Conservation (phyloP, 2,329 filamentous ascomycete genomes). For the Thelonectria rubi region DNA sequence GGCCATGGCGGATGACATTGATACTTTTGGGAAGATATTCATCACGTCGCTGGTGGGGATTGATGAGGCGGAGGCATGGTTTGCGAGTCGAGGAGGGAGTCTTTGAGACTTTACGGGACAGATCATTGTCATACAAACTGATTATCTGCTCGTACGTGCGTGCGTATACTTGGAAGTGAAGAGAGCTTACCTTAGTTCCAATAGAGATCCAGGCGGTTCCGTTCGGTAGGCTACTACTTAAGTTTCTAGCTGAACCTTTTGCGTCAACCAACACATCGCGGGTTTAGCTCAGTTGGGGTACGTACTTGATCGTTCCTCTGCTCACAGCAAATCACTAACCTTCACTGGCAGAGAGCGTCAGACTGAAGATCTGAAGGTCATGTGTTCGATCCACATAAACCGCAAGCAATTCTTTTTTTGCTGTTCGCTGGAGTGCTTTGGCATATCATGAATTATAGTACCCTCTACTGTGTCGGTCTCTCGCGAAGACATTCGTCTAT, state of each 20-base stretch:
- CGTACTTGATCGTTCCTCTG: slow-evolving; percentile 30
- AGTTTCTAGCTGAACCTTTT: fast-evolving
- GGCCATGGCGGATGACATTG: slow-evolving; percentile 53
- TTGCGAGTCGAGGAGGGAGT: slow-evolving; percentile 38
- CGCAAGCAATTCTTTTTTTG: slow-evolving; percentile 31
- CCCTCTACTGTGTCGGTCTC: too few relatives aligned
- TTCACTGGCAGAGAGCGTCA: slow-evolving; percentile 36
- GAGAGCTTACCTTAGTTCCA: too few relatives aligned
- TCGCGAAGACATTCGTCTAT: too few relatives aligned
- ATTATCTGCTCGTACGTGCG: neutral
- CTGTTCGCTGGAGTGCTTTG: neutral
- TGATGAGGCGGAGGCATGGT: slow-evolving; percentile 49
- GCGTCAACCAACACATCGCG: slow-evolving; percentile 26
- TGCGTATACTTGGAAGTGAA: neutral
- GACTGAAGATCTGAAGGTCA: slow-evolving; percentile 43
- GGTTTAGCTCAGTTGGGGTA: slow-evolving; percentile 47
- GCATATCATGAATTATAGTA: too few relatives aligned
- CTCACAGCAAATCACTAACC: slow-evolving; percentile 36
- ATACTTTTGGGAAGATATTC: slow-evolving; percentile 53
- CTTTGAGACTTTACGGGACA: slow-evolving; percentile 3
- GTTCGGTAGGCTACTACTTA: neutral
- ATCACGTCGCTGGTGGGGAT: slow-evolving; percentile 45
- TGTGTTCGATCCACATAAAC: slow-evolving; percentile 46
- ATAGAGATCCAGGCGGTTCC: too few relatives aligned
- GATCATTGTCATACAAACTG: neutral